Conservation (phyloP, 2,329 filamentous ascomycete species). For the Emergomyces orientalis region DNA sequence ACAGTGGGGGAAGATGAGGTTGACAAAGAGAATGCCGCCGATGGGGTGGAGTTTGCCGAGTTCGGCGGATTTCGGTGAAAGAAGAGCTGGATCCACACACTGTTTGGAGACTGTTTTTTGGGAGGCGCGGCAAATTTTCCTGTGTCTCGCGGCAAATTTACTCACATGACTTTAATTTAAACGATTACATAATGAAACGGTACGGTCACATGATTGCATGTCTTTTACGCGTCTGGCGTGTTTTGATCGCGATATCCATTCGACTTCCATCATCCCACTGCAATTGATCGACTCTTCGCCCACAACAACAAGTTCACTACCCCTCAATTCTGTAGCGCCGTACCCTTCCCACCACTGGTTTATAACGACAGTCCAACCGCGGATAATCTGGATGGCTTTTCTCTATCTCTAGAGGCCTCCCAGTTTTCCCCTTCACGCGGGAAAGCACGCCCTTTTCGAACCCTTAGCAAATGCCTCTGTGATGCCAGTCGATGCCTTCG, state of each 20-base stretch:
- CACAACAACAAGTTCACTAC: background rate
- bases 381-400: background rate
- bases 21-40: background rate
- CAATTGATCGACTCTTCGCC: background rate
- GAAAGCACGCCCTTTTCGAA: background rate
- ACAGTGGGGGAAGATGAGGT: background rate
- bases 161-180: background rate
- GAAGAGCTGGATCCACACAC: too few species aligned
- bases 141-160: background rate
- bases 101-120: too few species aligned
- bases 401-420: background rate
- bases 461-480: constrained; percentile 12
- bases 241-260: background rate
- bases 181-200: background rate
- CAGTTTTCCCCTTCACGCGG: background rate
- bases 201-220: background rate
- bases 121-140: background rate
- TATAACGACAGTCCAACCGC: background rate
- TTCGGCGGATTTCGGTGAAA: constrained; percentile 5
- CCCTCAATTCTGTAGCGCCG: background rate
- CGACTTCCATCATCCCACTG: background rate
- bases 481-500: constrained; percentile 10
- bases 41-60: background rate
- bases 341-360: background rate
- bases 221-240: background rate